Conservation (phyloP, 1,284 basidiomycete genomes). For the Mycosarcoma maydis region DNA sequence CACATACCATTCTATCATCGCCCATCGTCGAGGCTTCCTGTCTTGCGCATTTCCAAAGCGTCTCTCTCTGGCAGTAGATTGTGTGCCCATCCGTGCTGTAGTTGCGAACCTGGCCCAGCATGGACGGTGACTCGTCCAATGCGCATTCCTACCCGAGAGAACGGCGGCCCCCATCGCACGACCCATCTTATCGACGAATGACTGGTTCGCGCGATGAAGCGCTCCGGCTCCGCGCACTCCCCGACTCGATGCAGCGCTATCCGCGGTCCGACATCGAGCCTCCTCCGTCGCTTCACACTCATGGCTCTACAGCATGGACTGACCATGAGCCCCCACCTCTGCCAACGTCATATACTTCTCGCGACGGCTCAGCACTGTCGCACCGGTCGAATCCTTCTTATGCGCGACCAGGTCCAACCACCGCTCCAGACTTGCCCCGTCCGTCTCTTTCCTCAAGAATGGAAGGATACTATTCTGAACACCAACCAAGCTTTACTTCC, state of each 20-base stretch:
- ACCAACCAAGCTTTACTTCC: not conserved
- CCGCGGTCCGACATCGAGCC: conserved; percentile 19
- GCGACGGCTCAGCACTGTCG: conserved; percentile 9
- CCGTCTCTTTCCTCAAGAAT: conserved; percentile 11
- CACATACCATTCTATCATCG: not conserved
- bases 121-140: conserved; percentile 34
- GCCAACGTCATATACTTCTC: not conserved
- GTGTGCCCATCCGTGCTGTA: not conserved
- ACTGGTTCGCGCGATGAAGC: conserved; percentile 11
- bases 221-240: conserved; percentile 13
- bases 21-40: not conserved
- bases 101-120: not conserved
- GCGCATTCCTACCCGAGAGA: conserved; percentile 13
- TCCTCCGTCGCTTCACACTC: not conserved
- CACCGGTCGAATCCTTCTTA: conserved; percentile 2
- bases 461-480: conserved; percentile 23
- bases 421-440: conserved; percentile 24
- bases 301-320: conserved; percentile 4
- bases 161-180: conserved; percentile 9
- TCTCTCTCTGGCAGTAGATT: too few relatives aligned
- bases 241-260: conserved; percentile 10
- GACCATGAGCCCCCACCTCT: conserved; percentile 7
- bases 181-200: conserved; percentile 4
- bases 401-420: conserved; percentile 13
- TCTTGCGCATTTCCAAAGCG: not conserved